These are phyloP conservation scores for Malassezia nana DNA, from an alignment of 1,284 basidiomycete species.

Conservation along the genomic window DNA sequence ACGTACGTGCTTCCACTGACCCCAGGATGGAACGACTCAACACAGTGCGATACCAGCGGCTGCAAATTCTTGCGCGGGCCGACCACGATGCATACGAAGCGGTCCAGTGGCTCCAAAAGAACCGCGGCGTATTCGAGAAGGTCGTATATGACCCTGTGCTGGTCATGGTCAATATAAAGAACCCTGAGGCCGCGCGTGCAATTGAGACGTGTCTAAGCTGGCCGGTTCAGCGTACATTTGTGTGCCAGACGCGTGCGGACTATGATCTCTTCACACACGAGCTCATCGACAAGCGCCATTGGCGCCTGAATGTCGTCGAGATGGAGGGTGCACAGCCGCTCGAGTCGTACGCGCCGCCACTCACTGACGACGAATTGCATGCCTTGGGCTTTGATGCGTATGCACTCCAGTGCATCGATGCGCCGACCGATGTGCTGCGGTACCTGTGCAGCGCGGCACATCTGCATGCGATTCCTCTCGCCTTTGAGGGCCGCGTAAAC, in stretches of 20 bases:
- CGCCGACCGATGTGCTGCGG: slow-evolving; percentile 50
- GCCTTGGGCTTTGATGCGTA: slow-evolving; percentile 68
- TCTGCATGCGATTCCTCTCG: slow-evolving; percentile 53
- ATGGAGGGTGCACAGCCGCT: slow-evolving; percentile 25
- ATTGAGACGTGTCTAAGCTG: slow-evolving; percentile 66
- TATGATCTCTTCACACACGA: slow-evolving; percentile 56
- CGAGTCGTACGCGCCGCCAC: slow-evolving; percentile 19
- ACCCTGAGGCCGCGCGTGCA: slow-evolving; percentile 58
- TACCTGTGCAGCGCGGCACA: slow-evolving; percentile 43
- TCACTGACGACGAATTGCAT: slow-evolving; percentile 53
- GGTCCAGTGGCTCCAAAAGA: slow-evolving; percentile 66
- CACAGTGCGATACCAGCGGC: slow-evolving; percentile 29
- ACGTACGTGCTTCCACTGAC: slow-evolving; percentile 17
- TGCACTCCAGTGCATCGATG: slow-evolving; percentile 62
- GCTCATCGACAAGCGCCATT: slow-evolving; percentile 55
- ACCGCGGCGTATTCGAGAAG: slow-evolving; percentile 63
- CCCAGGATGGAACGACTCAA: slow-evolving; percentile 26
- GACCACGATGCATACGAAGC: slow-evolving; percentile 60
- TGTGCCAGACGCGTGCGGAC: slow-evolving; percentile 75
- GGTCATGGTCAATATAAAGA: slow-evolving; percentile 61
- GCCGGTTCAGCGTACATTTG: slow-evolving; percentile 62
- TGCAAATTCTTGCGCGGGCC: slow-evolving; percentile 48
- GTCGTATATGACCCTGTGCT: slow-evolving; percentile 74
- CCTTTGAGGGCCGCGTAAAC: slow-evolving; percentile 54
- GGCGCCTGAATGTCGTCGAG: slow-evolving; percentile 46